phyloP scores from a whole-genome alignment of 1,139 yeast genomes.

The Yamadazyma pseudoaaseri region DNA sequence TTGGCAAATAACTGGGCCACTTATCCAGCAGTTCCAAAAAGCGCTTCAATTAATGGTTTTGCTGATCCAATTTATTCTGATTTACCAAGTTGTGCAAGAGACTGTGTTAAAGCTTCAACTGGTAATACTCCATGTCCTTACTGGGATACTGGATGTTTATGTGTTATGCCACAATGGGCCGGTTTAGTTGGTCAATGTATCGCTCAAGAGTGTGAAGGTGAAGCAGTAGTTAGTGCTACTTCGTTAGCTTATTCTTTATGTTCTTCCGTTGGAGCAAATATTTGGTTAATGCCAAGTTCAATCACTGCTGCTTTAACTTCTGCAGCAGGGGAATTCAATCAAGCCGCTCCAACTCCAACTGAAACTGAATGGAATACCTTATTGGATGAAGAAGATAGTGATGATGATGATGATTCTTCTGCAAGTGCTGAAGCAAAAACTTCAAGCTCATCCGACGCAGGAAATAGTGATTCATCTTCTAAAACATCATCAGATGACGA shows the following conservation, averaged over 20 bases:
- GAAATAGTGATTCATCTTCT: neutral
- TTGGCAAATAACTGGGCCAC: constrained; percentile 26
- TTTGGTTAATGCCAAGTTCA: constrained; percentile 48
- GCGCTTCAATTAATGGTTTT: constrained; percentile 51
- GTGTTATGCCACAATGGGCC: constrained; percentile 52
- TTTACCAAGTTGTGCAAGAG: constrained; percentile 44
- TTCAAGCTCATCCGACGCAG: constrained; percentile 14
- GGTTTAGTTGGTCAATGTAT: constrained; percentile 47
- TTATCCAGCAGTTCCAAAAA: constrained; percentile 48
- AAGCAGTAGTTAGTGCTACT: constrained; percentile 40
- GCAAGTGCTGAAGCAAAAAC: constrained; percentile 7
- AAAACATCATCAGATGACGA: constrained; percentile 19
- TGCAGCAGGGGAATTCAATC: constrained; percentile 16
- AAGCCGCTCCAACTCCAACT: constrained; percentile 13
- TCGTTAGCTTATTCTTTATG: constrained; percentile 44
- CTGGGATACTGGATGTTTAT: constrained; percentile 55
- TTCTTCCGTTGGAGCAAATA: constrained; percentile 43
- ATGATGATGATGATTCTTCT: constrained; percentile 2
- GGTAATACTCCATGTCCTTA: constrained; percentile 48
- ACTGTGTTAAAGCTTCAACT: constrained; percentile 38
- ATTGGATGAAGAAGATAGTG: constrained; percentile 9
- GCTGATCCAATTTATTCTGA: constrained; percentile 47
- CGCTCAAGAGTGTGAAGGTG: constrained; percentile 39
- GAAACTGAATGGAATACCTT: constrained; percentile 13
- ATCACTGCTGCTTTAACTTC: constrained; percentile 23